A percentile compares a stretch with the other conserved stretches of the same genome.
Conservation (phyloP, 169 alveolate genomes). For the Cryptosporidium xiaoi region DNA sequence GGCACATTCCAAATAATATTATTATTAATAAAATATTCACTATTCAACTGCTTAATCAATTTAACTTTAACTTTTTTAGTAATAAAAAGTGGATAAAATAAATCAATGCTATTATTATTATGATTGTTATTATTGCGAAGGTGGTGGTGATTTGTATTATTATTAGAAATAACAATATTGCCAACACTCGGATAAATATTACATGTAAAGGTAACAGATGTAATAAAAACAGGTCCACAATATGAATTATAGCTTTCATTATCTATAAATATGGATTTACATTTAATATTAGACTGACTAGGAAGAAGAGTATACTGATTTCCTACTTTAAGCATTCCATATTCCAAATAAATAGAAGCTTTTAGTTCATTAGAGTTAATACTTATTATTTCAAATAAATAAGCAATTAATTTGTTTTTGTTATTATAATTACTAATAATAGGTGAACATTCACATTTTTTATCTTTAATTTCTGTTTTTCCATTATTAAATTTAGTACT, state of each 20-base stretch:
- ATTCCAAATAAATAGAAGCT: slow-evolving; percentile 21
- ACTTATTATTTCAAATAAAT: slow-evolving; percentile 29
- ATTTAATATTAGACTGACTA: neutral
- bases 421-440: neutral
- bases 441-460: slow-evolving; percentile 6
- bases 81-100: slow-evolving; percentile 14
- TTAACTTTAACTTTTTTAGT: slow-evolving; percentile 7
- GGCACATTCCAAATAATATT: slow-evolving; percentile 57
- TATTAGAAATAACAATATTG: slow-evolving; percentile 5
- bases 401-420: slow-evolving; percentile 23
- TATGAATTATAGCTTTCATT: neutral
- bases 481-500: neutral
- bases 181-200: slow-evolving; percentile 28
- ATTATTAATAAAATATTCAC: neutral
- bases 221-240: slow-evolving; percentile 34
- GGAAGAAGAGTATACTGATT: slow-evolving; percentile 19
- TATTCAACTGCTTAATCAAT: slow-evolving; percentile 1
- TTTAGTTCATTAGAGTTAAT: slow-evolving; percentile 29
- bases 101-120: neutral
- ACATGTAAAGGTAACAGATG: slow-evolving; percentile 17
- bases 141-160: neutral
- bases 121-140: too few species aligned
- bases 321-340: slow-evolving; percentile 44
- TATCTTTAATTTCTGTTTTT: neutral
- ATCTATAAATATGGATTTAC: slow-evolving; percentile 36